Conservation (phyloP, 208 protist species). For the Leishmania braziliensis region DNA sequence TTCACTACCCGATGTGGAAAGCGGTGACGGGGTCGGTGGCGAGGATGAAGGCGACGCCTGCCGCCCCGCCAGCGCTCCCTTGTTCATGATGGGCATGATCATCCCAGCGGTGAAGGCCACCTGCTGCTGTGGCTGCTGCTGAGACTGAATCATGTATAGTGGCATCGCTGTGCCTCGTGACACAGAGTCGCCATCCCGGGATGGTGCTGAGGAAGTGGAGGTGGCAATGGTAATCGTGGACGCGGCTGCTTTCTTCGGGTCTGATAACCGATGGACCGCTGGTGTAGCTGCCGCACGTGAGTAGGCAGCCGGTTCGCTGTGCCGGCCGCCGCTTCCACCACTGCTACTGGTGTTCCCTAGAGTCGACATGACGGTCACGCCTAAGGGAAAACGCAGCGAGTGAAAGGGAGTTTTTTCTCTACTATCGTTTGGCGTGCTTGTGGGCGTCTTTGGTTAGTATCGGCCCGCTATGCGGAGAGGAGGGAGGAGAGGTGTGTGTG, state of each 20-base stretch:
- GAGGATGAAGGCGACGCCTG: conserved; percentile 12
- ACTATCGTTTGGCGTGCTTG: neutral
- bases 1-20: conserved; percentile 20
- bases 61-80: neutral
- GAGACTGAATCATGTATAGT: neutral
- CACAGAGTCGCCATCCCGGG: neutral
- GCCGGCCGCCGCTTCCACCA: neutral
- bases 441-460: neutral
- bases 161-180: neutral
- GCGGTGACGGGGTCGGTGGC: conserved; percentile 20
- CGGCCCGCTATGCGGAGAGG: neutral
- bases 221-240: neutral
- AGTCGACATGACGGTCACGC: neutral
- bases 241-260: too few relatives aligned
- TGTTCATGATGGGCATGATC: neutral
- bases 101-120: neutral
- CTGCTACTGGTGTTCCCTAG: neutral
- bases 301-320: neutral
- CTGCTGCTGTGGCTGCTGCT: neutral
- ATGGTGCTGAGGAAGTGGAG: conserved; percentile 6
- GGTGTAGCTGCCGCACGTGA: neutral
- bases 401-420: neutral
- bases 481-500: too few relatives aligned
- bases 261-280: neutral
- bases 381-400: neutral